Conservation (phyloP, 108 stramenopile genomes). For the Fragilariopsis cylindrus region DNA sequence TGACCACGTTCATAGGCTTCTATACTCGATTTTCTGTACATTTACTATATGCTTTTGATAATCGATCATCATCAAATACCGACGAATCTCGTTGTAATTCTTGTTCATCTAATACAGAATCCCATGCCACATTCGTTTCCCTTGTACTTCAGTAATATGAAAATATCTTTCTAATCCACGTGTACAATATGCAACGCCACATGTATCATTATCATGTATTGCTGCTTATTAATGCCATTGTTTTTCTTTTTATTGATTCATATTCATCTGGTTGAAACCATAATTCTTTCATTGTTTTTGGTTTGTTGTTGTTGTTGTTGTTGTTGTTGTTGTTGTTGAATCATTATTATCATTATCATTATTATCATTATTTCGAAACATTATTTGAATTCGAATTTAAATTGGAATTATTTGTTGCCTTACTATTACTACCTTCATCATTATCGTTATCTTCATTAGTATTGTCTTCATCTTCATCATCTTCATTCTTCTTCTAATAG, state of each 20-base stretch:
- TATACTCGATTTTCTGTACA: background rate
- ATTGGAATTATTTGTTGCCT: background rate
- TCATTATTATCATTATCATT: background rate
- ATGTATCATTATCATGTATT: slow-evolving; percentile 9
- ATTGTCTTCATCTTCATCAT: too few relatives aligned
- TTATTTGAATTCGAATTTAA: too few relatives aligned
- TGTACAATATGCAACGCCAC: slow-evolving; percentile 25
- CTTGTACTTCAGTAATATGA: background rate
- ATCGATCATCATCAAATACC: slow-evolving; percentile 12
- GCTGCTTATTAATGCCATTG: slow-evolving; percentile 10
- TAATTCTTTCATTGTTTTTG: background rate
- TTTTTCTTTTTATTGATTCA: slow-evolving; percentile 27
- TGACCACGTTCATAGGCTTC: slow-evolving; percentile 24
- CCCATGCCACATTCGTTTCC: slow-evolving; percentile 29
- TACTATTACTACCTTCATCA: background rate
- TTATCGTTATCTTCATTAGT: too few relatives aligned
- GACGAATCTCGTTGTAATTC: slow-evolving; percentile 14
- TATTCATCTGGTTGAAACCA: slow-evolving; percentile 38
- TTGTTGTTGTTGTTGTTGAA: too few relatives aligned
- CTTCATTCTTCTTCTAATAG: background rate
- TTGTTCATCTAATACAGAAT: slow-evolving; percentile 31
- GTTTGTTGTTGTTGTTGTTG: too few relatives aligned
- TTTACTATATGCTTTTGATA: slow-evolving; percentile 18
- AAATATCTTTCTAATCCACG: slow-evolving; percentile 31
- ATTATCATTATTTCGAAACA: too few relatives aligned